These are phyloP conservation scores for Iris pallida DNA, from an alignment of 116 monocot genomes.

Conservation along the genomic window DNA sequence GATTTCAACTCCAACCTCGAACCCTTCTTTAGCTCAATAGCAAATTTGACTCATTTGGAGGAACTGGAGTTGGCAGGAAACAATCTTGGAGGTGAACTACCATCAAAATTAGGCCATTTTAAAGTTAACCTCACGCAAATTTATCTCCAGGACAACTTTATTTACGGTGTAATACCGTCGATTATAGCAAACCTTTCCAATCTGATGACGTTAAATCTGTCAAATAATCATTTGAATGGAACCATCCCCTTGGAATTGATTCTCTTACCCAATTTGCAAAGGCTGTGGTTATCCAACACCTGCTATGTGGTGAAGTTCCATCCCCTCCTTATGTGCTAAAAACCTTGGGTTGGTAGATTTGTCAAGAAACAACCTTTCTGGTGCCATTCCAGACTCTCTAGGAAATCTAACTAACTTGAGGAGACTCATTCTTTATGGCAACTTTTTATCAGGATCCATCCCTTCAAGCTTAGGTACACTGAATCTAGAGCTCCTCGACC, in stretches of 20 bases:
- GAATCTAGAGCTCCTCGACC: conserved; percentile 26
- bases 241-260: conserved; percentile 23
- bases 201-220: conserved; percentile 23
- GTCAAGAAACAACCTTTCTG: conserved; percentile 33
- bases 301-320: conserved; percentile 23
- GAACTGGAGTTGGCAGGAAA: conserved; percentile 30
- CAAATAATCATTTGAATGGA: conserved; percentile 26
- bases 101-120: conserved; percentile 18
- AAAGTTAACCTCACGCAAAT: conserved; percentile 19
- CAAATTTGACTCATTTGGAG: conserved; percentile 28
- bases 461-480: conserved; percentile 26
- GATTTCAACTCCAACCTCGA: conserved; percentile 12
- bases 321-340: conserved; percentile 11
- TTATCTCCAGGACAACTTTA: conserved; percentile 30
- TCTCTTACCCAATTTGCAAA: conserved; percentile 23
- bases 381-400: conserved; percentile 26
- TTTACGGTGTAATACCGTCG: conserved; percentile 24
- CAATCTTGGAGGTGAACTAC: conserved; percentile 23
- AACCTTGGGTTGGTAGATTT: conserved; percentile 31
- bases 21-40: conserved; percentile 25
- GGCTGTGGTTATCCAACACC: conserved; percentile 31
- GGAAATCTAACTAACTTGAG: conserved; percentile 26
- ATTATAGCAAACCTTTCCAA: conserved; percentile 28
- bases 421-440: conserved; percentile 16
- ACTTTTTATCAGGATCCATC: conserved; percentile 25